Evolutionary conservation across 345 rosid genomes (phyloP), one percentile per base, ranked within the genome.

Genomic region (Hevea brasiliensis): DNA sequence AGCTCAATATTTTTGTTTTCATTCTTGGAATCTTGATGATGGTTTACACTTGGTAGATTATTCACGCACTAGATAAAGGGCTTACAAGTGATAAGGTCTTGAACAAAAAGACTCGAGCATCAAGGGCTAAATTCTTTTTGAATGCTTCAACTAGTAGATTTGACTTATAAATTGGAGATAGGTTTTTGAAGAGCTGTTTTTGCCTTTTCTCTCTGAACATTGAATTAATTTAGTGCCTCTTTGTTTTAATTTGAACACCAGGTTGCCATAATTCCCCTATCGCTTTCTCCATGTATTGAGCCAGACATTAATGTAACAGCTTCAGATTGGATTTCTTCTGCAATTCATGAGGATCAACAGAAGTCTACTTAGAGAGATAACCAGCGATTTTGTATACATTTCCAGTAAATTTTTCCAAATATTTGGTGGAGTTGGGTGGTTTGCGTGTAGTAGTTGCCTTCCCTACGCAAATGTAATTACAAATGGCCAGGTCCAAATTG

Each of bases 181-280:
- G 42, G 64, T 61, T 53, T 13, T 44, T 48, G 11, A 18, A 32
- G 18, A 20, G 48, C 8, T 32, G 20, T 24, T 32, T 24, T 7
- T 8, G 0, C 15, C 20, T n/a, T n/a, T 8, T 23, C 53, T 23
- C 1, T 24, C 8, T 15, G 10, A 15, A 9, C 12, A 68, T 54
- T 3, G 20, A 32, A 40, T 59, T 11, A 20, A 41, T 29, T 64
- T 51, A 32, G 7, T 66, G 12, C 23, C 7, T 56, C 12, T 3
- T n/a, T n/a, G n/a, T 45, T 18, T 41, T 72, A n/a, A 26, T 59
- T 68, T 68, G 75, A 59, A 64, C 71, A 55, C 26, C 54, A 95
- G 99, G 89, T 95, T 62, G 83, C 97, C 0, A 79, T 95, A 70
- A 92, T 94, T 29, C 96, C 94, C 9, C 7, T 92, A n/a, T 81